Evolutionary conservation across 495 filamentous ascomycete species (phyloP).

Genomic region (Beverwykella pulmonaria): DNA sequence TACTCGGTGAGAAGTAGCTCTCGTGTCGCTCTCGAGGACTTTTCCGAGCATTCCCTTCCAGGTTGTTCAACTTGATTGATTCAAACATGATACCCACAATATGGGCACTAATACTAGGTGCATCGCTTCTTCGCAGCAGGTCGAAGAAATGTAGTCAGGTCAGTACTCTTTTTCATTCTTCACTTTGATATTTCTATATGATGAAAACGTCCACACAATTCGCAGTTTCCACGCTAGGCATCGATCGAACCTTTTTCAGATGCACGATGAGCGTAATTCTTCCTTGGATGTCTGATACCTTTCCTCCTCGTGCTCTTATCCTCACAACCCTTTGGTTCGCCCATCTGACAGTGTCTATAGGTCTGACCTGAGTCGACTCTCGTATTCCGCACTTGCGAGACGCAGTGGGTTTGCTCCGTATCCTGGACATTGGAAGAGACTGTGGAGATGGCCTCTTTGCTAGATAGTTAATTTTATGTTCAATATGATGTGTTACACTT

Average conservation of each 20-base stretch:
- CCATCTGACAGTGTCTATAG: not conserved
- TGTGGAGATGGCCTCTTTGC: too few species aligned
- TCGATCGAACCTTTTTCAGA: conserved; percentile 37
- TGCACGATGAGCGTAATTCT: conserved; percentile 38
- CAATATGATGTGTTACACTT: not conserved
- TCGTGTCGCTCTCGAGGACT: too few species aligned
- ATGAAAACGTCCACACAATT: conserved; percentile 40
- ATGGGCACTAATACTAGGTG: not conserved
- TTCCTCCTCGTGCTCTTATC: not conserved
- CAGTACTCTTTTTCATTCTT: conserved; percentile 1
- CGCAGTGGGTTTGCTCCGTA: too few species aligned
- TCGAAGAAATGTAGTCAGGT: not conserved
- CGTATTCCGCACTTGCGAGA: too few species aligned
- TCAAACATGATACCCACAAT: not conserved
- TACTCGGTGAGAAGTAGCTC: too few species aligned
- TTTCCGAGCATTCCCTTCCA: too few species aligned
- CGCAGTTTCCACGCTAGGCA: conserved; percentile 42
- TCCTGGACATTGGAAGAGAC: too few species aligned
- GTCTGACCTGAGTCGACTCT: not conserved
- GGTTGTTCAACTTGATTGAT: too few species aligned
- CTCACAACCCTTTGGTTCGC: not conserved
- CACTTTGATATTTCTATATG: conserved; percentile 19
- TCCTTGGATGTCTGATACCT: conserved; percentile 42
- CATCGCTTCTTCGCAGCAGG: not conserved
- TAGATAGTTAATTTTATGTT: not conserved